These are phyloP conservation scores for Penicillium lagena DNA, from an alignment of 495 filamentous ascomycete genomes.

Conservation along the genomic window DNA sequence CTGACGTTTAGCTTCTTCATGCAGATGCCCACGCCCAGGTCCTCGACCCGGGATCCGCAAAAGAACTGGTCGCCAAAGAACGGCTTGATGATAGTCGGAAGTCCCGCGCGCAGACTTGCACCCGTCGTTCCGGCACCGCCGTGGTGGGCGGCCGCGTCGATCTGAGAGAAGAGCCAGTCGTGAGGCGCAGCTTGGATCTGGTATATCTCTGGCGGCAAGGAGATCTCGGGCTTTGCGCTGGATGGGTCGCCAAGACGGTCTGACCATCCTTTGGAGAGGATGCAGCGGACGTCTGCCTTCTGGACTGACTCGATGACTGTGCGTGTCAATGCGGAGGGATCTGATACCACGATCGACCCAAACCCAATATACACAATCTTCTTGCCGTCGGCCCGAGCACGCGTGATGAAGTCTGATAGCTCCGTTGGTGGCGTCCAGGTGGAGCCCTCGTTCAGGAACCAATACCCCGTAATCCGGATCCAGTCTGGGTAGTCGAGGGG, in stretches of 20 bases:
- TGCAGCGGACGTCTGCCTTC: slow-evolving; percentile 91
- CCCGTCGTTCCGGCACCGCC: slow-evolving; percentile 95
- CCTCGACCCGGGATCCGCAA: slow-evolving; percentile 82
- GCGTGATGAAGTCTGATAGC: slow-evolving; percentile 70
- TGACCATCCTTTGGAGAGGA: slow-evolving; percentile 99
- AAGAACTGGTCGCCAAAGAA: slow-evolving; percentile 99
- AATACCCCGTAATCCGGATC: slow-evolving; percentile 96
- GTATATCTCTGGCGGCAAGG: slow-evolving; percentile 72
- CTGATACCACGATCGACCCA: slow-evolving; percentile 90
- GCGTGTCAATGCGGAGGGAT: slow-evolving; percentile 78
- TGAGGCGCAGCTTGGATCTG: slow-evolving; percentile 90
- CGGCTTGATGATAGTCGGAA: slow-evolving; percentile 91
- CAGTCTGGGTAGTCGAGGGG: slow-evolving; percentile 96
- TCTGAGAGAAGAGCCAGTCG: slow-evolving; percentile 92
- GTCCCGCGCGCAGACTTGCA: slow-evolving; percentile 82
- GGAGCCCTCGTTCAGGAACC: slow-evolving; percentile 85
- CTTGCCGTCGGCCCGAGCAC: slow-evolving; percentile 73
- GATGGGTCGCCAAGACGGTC: slow-evolving; percentile 66
- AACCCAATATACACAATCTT: slow-evolving; percentile 97
- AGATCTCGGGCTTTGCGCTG: slow-evolving; percentile 55
- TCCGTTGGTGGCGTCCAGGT: slow-evolving; percentile 70
- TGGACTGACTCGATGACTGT: slow-evolving; percentile 85
- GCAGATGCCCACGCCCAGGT: slow-evolving; percentile 85
- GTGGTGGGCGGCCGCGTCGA: slow-evolving; percentile 92
- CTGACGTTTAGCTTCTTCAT: slow-evolving; percentile 82